Evolutionary conservation across 23 red algal species (phyloP).

Genomic region (Pyropia yezoensis): DNA sequence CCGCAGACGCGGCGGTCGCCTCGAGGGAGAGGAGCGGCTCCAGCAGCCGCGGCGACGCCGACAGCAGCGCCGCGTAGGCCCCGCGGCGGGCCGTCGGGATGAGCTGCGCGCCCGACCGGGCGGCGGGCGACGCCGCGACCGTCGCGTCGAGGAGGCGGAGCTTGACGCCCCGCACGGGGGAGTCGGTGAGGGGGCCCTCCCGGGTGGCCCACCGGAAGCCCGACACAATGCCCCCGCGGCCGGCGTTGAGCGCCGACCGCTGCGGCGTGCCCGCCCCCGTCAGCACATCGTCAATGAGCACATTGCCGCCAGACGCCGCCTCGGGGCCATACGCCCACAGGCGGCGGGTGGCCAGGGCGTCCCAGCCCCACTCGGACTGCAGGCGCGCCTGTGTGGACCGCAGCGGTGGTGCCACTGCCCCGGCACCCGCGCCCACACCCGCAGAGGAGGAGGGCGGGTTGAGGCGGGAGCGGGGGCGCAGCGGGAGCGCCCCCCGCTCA

Average conservation of each 20-base stretch:
- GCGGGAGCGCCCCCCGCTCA: conserved; percentile 13
- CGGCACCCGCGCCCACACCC: too few relatives aligned
- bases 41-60: conserved; percentile 68
- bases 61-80: conserved; percentile 66
- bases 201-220: conserved; percentile 82
- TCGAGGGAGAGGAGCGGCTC: conserved; percentile 67
- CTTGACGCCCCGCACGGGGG: conserved; percentile 79
- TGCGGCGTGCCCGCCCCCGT: conserved; percentile 25
- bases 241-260: conserved; percentile 26
- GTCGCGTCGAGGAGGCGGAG: conserved; percentile 56
- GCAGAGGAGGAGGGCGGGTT: too few relatives aligned
- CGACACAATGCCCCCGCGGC: conserved; percentile 74
- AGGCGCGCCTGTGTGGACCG: neutral
- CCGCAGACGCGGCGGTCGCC: conserved; percentile 37
- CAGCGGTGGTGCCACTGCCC: too few relatives aligned
- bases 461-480: neutral
- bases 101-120: conserved; percentile 60
- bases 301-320: conserved; percentile 37
- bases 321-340: conserved; percentile 90
- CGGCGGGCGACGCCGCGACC: conserved; percentile 22
- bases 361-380: conserved; percentile 61
- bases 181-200: conserved; percentile 77
- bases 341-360: conserved; percentile 59
- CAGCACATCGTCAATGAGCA: conserved; percentile 71
- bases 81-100: conserved; percentile 72